Evolutionary conservation across 1,284 basidiomycete genomes (phyloP), one percentile per base, ranked within the genome.

Genomic region (Puccinia sorghi): DNA sequence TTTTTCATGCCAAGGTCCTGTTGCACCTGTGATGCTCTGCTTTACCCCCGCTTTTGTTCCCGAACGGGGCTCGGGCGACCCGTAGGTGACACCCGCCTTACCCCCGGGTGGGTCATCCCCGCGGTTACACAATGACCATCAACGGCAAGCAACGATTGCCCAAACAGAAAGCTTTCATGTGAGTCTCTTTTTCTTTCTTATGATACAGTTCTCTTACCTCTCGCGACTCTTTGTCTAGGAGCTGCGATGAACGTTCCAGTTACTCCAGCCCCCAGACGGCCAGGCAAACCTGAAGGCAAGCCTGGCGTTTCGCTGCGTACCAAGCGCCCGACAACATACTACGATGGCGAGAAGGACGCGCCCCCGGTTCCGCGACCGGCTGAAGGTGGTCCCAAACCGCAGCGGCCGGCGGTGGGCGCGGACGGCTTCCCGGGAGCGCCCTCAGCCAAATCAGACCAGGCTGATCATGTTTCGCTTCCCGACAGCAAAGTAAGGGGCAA

Each of bases 261-360:
- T 39, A 61, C 59, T 37, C 59, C 59, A 39, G 59, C 59, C 15
- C 59, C 59, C 59, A 61, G 59, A 61, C 59, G 32, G 59, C 32
- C 59, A 61, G 59, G 17, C 59, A 61, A 61, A 20, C 32, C 59
- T 32, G 32, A 4, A 61, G 59, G 17, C 59, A 61, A 61, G 6
- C 32, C 59, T 17, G 59, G 59, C 59, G 59, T 39, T 61, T 79
- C 76, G 41, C 69, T 79, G 12, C 22, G 76, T 39, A 79, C 76
- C 46, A 56, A 71, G n/a, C 76, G 76, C 54, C 76, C 76, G n/a
- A 79, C 56, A n/a, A 79, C 76, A 32, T 79, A 63, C 46, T 71
- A 71, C 57, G 69, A 72, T 66, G 52, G 27, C n/a, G 63, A 76
- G 15, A 76, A 76, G 52, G 63, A 76, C n/a, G 48, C 73, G 25